Percentiles rank a stretch among this genome's conserved stretches.
Evolutionary conservation across 257 asterid species (phyloP).

Genomic region (Asclepias syriaca): DNA sequence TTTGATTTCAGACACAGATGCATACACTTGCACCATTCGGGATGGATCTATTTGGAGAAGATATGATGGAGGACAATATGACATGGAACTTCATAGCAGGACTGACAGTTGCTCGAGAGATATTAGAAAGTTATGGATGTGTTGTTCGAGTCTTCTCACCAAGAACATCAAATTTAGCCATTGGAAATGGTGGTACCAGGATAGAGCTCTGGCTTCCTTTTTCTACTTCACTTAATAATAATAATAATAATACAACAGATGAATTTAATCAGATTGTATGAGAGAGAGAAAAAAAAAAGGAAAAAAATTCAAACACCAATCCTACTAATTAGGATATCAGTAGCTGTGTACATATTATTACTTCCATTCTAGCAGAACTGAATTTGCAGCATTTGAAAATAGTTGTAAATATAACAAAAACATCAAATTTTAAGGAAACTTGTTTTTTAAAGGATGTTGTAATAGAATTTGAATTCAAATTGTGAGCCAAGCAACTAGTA

Average conservation of each 20-base stretch:
- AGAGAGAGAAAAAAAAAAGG: background rate
- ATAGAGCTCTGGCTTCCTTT: slow-evolving; percentile 87
- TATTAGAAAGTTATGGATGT: slow-evolving; percentile 81
- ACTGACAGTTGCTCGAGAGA: slow-evolving; percentile 86
- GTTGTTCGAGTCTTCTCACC: slow-evolving; percentile 85
- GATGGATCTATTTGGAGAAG: slow-evolving; percentile 51
- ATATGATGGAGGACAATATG: slow-evolving; percentile 73
- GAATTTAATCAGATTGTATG: slow-evolving; percentile 29
- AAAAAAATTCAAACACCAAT: background rate
- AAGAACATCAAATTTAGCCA: slow-evolving; percentile 37
- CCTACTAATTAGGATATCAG: background rate
- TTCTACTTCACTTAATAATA: slow-evolving; percentile 24
- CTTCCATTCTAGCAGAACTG: background rate
- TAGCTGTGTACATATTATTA: background rate
- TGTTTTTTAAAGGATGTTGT: background rate
- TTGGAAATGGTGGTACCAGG: slow-evolving; percentile 80
- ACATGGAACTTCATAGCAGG: slow-evolving; percentile 96
- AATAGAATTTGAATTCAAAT: background rate
- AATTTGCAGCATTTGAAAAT: background rate
- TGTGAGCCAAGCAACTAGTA: background rate
- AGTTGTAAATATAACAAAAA: slow-evolving; percentile 5
- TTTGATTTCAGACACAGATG: slow-evolving; percentile 79
- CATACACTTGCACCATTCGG: slow-evolving; percentile 86
- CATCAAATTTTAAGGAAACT: background rate
- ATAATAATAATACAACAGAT: background rate